Base-by-base conservation (phyloP, 1,284 basidiomycete species). In the Apiotrichum brassicae region DNA sequence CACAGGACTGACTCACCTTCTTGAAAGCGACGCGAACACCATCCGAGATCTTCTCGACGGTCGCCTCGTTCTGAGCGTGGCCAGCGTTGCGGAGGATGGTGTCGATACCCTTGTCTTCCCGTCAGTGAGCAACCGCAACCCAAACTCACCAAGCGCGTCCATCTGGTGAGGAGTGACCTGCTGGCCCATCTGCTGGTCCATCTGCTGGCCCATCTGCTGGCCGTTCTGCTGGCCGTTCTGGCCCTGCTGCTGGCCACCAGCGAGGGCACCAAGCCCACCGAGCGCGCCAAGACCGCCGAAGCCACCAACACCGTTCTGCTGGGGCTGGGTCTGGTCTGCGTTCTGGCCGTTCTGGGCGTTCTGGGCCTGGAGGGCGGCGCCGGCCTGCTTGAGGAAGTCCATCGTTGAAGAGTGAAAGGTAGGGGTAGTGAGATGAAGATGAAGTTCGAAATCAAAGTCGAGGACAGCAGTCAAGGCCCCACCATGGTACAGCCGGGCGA, bases 21-120 rank as follows among this genome's bases (percentile, higher is more conserved):
- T 74, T 73, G 68, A 72, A 72, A n/a, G 51, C 61, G 3, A 52
- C 56, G 50, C 72, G 61, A 49, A 74, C 51, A 26, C 73, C 74
- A 57, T 75, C 74, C 39, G 68, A 71, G 65, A 75, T 73, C 66
- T 73, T 74, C 63, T 75, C 73, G 44, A 68, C 71, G n/a, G 71
- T 75, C 12, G 45, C 30, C 20, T 48, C 61, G 38, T 33, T 54
- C 58, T 70, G 67, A n/a, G 54, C 59, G 58, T 75, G 62, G 33
- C 74, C 74, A 20, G 60, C 32, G 33, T 61, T 46, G 36, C 57
- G 59, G 38, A 72, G 56, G n/a, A 59, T 37, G 1, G 34, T 6
- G 49, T 62, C 62, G 48, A 75, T 60, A 46, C 72, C 74, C 54
- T 69, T 69, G 59, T 71, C 68, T 71, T 40, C 18, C 12, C 8